Evolutionary conservation across 2,329 filamentous ascomycete species (phyloP).

Genomic region (Sporothrix curviconia): DNA sequence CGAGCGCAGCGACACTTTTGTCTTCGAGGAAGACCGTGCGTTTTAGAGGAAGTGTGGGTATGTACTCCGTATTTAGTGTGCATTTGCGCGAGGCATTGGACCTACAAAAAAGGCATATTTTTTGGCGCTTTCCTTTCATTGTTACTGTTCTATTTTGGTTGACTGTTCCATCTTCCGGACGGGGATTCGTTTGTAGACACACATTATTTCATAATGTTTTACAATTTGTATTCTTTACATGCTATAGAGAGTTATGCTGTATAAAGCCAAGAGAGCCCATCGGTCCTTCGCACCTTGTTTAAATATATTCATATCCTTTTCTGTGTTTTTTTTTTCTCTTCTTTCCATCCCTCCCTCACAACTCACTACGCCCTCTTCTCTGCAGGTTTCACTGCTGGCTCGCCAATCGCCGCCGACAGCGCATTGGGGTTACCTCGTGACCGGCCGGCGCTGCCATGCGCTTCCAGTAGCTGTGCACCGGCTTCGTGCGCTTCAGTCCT

Average conservation of each 20-base stretch:
- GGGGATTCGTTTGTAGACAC: not conserved
- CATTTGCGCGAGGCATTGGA: not conserved
- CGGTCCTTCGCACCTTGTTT: not conserved
- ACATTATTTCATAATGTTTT: not conserved
- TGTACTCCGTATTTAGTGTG: not conserved
- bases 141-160: not conserved
- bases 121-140: not conserved
- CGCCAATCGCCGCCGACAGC: slow-evolving; percentile 11
- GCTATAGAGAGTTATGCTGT: slow-evolving; percentile 8
- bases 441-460: not conserved
- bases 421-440: not conserved
- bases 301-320: not conserved
- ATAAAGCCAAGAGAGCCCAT: slow-evolving; percentile 16
- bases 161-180: not conserved
- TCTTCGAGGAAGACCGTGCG: slow-evolving; percentile 62
- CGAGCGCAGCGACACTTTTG: slow-evolving; percentile 85
- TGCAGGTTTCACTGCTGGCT: not conserved
- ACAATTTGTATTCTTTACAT: slow-evolving; percentile 14
- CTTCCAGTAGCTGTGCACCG: slow-evolving; percentile 1
- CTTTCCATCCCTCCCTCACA: too few relatives aligned
- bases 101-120: slow-evolving; percentile 12
- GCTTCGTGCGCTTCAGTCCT: slow-evolving; percentile 13
- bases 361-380: not conserved
- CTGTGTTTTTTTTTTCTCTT: not conserved
- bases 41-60: not conserved